Percentiles rank a stretch among this genome's conserved stretches.
Conservation (phyloP, 257 asterid species). For the Echites panduratus region DNA sequence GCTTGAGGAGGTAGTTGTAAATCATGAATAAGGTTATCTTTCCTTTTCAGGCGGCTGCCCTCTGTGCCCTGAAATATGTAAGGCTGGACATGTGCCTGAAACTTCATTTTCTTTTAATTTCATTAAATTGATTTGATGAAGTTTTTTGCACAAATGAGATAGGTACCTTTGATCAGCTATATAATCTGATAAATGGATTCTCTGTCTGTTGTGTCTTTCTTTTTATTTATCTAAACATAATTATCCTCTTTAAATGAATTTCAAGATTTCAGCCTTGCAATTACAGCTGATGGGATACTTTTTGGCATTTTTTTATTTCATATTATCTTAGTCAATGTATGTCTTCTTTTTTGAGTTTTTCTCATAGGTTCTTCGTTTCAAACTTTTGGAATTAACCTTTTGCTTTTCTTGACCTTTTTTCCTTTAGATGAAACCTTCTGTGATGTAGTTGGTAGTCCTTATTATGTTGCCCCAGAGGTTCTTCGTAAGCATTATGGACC, state of each 20-base stretch:
- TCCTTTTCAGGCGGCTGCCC: neutral
- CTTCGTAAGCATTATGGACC: conserved; percentile 86
- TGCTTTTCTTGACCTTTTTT: conserved; percentile 6
- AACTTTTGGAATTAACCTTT: conserved; percentile 8
- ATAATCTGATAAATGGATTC: neutral
- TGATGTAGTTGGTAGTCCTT: conserved; percentile 95
- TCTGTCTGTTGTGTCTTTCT: neutral
- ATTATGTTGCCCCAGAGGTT: conserved; percentile 94
- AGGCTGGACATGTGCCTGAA: neutral
- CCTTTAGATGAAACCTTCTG: conserved; percentile 65
- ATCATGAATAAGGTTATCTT: neutral
- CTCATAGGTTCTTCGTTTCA: neutral
- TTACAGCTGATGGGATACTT: neutral
- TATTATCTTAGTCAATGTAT: neutral
- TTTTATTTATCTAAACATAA: neutral
- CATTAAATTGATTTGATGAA: neutral
- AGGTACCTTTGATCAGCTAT: neutral
- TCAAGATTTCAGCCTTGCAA: neutral
- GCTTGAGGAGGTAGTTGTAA: neutral
- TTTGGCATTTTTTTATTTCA: neutral
- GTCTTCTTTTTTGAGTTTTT: neutral
- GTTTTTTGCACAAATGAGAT: neutral
- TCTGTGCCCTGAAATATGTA: neutral
- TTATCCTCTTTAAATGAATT: neutral
- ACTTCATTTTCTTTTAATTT: neutral